Conservation (phyloP, 768 basidiomycete genomes). For the Collybiopsis confluens region DNA sequence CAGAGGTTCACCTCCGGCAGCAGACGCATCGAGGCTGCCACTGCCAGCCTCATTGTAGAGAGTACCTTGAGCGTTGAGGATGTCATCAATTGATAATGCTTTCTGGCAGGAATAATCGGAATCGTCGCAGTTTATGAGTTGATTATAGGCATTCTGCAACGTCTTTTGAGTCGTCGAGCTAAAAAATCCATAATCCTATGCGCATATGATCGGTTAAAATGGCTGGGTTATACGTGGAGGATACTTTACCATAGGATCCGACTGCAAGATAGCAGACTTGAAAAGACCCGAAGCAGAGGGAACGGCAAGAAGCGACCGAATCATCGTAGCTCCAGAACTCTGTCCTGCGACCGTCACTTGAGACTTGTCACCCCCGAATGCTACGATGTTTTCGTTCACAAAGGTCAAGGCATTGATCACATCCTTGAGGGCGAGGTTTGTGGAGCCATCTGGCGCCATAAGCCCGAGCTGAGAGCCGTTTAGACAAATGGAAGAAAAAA, state of each 20-base stretch:
- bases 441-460: constrained; percentile 63
- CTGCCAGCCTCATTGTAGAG: constrained; percentile 36
- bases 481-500: background rate
- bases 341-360: constrained; percentile 80
- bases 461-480: constrained; percentile 56
- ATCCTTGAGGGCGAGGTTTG: constrained; percentile 71
- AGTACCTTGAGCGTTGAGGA: constrained; percentile 51
- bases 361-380: constrained; percentile 62
- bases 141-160: constrained; percentile 51
- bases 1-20: constrained; percentile 53
- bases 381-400: constrained; percentile 49
- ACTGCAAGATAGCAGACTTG: constrained; percentile 75
- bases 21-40: constrained; percentile 43
- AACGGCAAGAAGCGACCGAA: constrained; percentile 70
- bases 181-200: constrained; percentile 71
- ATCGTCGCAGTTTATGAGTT: constrained; percentile 40
- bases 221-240: background rate
- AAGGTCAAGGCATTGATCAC: constrained; percentile 63
- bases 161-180: constrained; percentile 45
- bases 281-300: constrained; percentile 73
- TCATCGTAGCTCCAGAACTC: constrained; percentile 74
- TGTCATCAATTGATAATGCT: constrained; percentile 39
- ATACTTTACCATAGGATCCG: constrained; percentile 73
- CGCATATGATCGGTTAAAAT: constrained; percentile 7
- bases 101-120: constrained; percentile 47